Conservation (phyloP, 2,329 filamentous ascomycete species). For the Cladosporium sp. region DNA sequence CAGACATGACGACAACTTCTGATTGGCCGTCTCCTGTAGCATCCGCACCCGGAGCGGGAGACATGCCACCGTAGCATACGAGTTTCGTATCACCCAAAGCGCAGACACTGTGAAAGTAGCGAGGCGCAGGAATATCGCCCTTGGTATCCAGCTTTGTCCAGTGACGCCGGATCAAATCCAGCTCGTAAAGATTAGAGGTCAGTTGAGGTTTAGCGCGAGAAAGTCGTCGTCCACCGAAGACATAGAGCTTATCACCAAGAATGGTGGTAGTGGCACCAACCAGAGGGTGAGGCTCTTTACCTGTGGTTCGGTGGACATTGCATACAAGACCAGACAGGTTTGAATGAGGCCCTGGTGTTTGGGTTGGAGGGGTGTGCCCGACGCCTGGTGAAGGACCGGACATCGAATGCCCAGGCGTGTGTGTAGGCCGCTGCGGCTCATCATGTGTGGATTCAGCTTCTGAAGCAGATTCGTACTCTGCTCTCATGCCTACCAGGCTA, state of each 20-base stretch:
- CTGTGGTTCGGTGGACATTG: slow-evolving; percentile 76
- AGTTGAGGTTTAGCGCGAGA: slow-evolving; percentile 80
- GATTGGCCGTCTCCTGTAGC: slow-evolving; percentile 62
- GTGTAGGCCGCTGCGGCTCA: slow-evolving; percentile 21
- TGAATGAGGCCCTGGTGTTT: slow-evolving; percentile 44
- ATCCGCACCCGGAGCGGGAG: slow-evolving; percentile 57
- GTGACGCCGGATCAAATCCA: slow-evolving; percentile 85
- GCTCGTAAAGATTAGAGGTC: slow-evolving; percentile 86
- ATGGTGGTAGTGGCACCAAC: slow-evolving; percentile 96
- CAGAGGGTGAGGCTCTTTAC: slow-evolving; percentile 81
- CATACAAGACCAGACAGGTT: slow-evolving; percentile 64
- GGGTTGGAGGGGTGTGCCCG: slow-evolving; percentile 31
- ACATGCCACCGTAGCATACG: slow-evolving; percentile 98
- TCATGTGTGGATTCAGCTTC: slow-evolving; percentile 32
- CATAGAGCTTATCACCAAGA: slow-evolving; percentile 90
- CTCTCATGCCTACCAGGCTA: slow-evolving; percentile 39
- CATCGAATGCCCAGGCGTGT: slow-evolving; percentile 36
- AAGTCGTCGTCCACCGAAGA: slow-evolving; percentile 87
- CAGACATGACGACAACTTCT: slow-evolving; percentile 87
- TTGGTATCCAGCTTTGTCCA: slow-evolving; percentile 85
- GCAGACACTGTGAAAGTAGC: slow-evolving; percentile 97
- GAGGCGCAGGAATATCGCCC: slow-evolving; percentile 82
- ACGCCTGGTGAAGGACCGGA: slow-evolving; percentile 55
- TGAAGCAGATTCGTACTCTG: slow-evolving; percentile 38
- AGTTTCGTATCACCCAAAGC: slow-evolving; percentile 90